Conservation (phyloP, 2,329 filamentous ascomycete genomes). For the Beauveria scarabaeidicola region DNA sequence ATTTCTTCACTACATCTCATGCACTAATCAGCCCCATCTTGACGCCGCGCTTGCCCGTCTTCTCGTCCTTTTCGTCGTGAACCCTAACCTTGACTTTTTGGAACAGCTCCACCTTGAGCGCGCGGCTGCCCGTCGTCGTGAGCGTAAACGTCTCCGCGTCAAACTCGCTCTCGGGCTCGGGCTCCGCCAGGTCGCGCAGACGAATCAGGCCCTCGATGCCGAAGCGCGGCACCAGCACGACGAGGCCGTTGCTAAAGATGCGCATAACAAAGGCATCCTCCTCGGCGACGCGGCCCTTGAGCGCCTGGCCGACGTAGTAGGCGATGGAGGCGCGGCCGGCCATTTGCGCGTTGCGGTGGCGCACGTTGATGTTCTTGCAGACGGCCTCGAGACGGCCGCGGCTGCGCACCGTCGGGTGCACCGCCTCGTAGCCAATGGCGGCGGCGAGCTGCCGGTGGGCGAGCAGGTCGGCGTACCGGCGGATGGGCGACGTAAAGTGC, state of each 20-base stretch:
- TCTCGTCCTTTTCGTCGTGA: constrained; percentile 86
- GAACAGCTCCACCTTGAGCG: constrained; percentile 70
- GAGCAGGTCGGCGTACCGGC: constrained; percentile 92
- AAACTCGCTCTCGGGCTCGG: constrained; percentile 72
- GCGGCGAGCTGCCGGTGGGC: constrained; percentile 92
- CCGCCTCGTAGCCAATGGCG: constrained; percentile 83
- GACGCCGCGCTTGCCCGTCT: constrained; percentile 89
- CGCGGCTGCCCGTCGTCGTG: constrained; percentile 45
- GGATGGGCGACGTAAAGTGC: constrained; percentile 95
- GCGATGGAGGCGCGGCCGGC: constrained; percentile 90
- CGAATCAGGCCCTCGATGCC: constrained; percentile 90
- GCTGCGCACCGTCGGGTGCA: constrained; percentile 74
- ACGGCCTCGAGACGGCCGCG: constrained; percentile 82
- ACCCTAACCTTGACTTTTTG: constrained; percentile 85
- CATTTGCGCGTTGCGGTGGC: constrained; percentile 94
- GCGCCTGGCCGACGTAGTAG: constrained; percentile 94
- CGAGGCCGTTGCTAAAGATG: constrained; percentile 94
- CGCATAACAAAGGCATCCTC: constrained; percentile 96
- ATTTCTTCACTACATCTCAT: constrained; percentile 5
- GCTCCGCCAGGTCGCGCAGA: constrained; percentile 69
- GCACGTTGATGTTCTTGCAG: constrained; percentile 96
- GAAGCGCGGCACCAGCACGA: constrained; percentile 91
- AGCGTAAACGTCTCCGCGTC: constrained; percentile 82
- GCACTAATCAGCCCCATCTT: constrained; percentile 58
- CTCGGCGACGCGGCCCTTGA: constrained; percentile 66